Evolutionary conservation across 1,139 yeast genomes (phyloP).

Genomic region (Sugiyamaella japonica): DNA sequence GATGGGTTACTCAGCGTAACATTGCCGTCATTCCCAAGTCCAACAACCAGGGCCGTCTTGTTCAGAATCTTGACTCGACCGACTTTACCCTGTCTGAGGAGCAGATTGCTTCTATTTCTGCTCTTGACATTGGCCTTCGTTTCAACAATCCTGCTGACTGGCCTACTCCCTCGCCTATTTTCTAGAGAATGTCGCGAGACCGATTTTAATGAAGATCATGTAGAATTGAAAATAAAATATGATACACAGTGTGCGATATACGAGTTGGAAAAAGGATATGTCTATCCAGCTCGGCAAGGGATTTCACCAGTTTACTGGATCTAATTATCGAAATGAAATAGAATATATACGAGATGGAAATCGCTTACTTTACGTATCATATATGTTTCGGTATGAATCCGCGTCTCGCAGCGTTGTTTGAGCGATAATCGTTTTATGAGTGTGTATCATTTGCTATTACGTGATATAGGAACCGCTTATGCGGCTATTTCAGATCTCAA

Average conservation of each 20-base stretch:
- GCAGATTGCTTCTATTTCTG: conserved; percentile 47
- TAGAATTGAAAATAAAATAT: conserved; percentile 1
- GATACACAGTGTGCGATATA: no score
- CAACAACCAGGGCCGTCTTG: conserved; percentile 55
- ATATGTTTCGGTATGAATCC: no score
- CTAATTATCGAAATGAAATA: no score
- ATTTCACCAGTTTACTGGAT: no score
- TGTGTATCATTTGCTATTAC: not conserved
- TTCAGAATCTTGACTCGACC: conserved; percentile 55
- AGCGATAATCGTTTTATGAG: no score
- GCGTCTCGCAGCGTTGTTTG: no score
- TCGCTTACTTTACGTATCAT: no score
- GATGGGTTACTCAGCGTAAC: conserved; percentile 72
- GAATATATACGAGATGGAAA: no score
- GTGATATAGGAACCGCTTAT: not conserved
- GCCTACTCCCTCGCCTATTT: conserved; percentile 56
- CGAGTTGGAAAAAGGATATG: not conserved
- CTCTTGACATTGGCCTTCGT: conserved; percentile 67
- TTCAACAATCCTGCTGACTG: conserved; percentile 86
- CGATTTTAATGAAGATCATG: conserved; percentile 9
- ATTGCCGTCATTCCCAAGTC: conserved; percentile 74
- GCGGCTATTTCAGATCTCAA: not conserved
- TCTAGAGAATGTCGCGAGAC: conserved; percentile 30
- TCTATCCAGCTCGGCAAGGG: no score
- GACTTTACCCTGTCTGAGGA: conserved; percentile 54